Base-by-base conservation (phyloP, 768 basidiomycete genomes). In the Lactifluus piperatus region DNA sequence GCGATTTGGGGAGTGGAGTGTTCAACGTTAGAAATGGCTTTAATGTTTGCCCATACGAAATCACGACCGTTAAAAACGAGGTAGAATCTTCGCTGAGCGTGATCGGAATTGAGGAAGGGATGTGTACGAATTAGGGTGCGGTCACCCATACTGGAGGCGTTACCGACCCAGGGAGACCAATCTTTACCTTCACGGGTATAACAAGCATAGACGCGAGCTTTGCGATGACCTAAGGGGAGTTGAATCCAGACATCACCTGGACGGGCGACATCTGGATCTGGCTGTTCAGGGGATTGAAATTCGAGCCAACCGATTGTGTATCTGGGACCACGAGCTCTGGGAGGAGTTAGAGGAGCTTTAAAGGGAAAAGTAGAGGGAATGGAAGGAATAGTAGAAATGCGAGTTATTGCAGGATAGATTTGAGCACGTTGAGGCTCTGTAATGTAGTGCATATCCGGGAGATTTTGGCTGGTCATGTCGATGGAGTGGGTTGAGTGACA, bases 181-280 rank as follows among this genome's bases (percentile, higher is more conserved):
- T 60, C 59, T 10, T 41, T 51, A 5, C 59, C 59, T 6, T 60
- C 34, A 22, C 39, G 44, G 18, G 27, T 46, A 24, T 60, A 60
- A 22, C 59, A 60, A 34, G 44, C 59, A 10, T 56, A 60, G 34
- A 60, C 59, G 20, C 59, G 59, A 16, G 59, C 59, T 36, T 60
- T 60, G 49, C 59, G 59, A 14, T 60, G 54, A 9, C 59, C 59
- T 32, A 56, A 36, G 6, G 59, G 59, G 18, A 56, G 59, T 24
- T 60, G 59, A 24, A 60, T 60, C 59, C 59, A 60, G 13, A 60
- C 43, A 29, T 60, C 59, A 11, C 59, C 59, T 5, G 59, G 59
- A 1, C 59, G 59, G 29, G 59, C 59, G 5, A 60, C 59, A 2
- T 60, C 59, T 1, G 59, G 54, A 51, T 60, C 59, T 6, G 59